Evolutionary conservation across 1,139 yeast genomes (phyloP).

Genomic region (Keqinozyma sinolaborantium): DNA sequence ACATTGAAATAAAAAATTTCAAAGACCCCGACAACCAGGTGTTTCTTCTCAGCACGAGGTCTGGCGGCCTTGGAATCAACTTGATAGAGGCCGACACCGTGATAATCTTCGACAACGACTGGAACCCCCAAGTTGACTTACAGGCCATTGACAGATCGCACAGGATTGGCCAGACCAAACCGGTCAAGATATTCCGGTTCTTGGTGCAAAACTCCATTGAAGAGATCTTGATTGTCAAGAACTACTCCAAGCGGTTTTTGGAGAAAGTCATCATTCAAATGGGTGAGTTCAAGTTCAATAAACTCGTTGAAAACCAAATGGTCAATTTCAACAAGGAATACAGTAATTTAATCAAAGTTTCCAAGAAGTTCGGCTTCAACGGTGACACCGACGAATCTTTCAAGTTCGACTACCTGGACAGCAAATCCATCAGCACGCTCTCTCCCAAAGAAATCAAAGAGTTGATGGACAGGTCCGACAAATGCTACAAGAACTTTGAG

Average conservation of each 20-base stretch:
- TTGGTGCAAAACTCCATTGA: conserved; percentile 79
- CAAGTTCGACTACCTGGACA: conserved; percentile 9
- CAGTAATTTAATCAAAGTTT: conserved; percentile 28
- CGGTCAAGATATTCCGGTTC: conserved; percentile 77
- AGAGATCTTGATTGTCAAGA: conserved; percentile 71
- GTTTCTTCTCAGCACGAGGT: conserved; percentile 81
- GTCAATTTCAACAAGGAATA: conserved; percentile 17
- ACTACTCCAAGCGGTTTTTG: conserved; percentile 73
- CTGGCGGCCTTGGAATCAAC: conserved; percentile 93
- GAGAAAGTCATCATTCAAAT: conserved; percentile 81
- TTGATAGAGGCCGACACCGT: conserved; percentile 87
- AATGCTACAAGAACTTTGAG: conserved; percentile 35
- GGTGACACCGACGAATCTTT: conserved; percentile 9
- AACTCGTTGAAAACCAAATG: conserved; percentile 13
- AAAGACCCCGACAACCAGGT: conserved; percentile 34
- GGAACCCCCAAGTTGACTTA: conserved; percentile 96
- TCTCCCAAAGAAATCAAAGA: conserved; percentile 45
- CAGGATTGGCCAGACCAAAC: conserved; percentile 83
- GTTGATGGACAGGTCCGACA: conserved; percentile 49
- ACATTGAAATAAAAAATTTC: conserved; percentile 59
- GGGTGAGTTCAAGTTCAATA: conserved; percentile 68
- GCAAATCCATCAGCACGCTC: conserved; percentile 10
- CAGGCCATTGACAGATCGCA: conserved; percentile 97
- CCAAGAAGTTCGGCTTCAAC: conserved; percentile 17
- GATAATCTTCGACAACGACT: conserved; percentile 84